Conservation (phyloP, 345 rosid species). For the Atalantia buxifolia region DNA sequence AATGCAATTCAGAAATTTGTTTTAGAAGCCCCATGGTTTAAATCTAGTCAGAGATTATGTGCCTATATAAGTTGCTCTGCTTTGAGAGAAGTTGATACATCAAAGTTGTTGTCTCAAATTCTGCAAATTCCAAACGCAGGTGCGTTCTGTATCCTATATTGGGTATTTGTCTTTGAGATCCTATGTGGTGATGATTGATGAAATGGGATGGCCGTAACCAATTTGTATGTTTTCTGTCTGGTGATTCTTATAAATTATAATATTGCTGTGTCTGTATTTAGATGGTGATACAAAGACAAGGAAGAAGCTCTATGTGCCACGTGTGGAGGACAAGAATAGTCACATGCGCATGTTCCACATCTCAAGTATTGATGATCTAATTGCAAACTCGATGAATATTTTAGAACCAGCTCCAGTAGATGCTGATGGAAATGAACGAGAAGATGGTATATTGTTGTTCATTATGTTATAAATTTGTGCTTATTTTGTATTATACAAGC, state of each 20-base stretch:
- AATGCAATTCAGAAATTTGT: constrained; percentile 63
- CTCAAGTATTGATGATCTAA: constrained; percentile 64
- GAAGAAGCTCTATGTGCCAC: constrained; percentile 84
- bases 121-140: constrained; percentile 45
- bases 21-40: constrained; percentile 84
- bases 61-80: constrained; percentile 87
- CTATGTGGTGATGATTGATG: not conserved
- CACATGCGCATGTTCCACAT: constrained; percentile 86
- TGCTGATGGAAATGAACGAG: constrained; percentile 63
- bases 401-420: constrained; percentile 83
- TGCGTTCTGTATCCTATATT: constrained; percentile 1
- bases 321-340: constrained; percentile 90
- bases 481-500: not conserved
- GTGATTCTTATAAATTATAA: not conserved
- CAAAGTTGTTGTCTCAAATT: constrained; percentile 45
- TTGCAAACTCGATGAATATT: constrained; percentile 90
- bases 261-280: constrained; percentile 14
- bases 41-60: constrained; percentile 65
- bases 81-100: constrained; percentile 82
- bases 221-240: not conserved
- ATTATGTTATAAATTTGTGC: not conserved
- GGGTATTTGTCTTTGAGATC: not conserved
- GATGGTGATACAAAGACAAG: constrained; percentile 30
- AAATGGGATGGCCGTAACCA: not conserved
- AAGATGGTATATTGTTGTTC: constrained; percentile 60